Evolutionary conservation across 2,329 filamentous ascomycete species (phyloP).

Genomic region (Dactylellina parvicollis): DNA sequence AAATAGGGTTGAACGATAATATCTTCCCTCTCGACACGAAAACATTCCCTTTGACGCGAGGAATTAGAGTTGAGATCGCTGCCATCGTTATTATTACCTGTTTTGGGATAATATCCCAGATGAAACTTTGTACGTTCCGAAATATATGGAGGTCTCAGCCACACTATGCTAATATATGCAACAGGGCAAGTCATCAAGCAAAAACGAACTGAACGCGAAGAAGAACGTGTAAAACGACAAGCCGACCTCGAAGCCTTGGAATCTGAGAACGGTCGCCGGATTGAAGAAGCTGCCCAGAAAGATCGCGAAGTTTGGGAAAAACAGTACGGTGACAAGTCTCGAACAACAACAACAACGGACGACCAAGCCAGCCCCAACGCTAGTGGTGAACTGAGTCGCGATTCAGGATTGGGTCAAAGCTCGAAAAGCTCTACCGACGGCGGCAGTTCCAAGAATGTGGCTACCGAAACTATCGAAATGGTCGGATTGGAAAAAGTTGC

Average conservation of each 20-base stretch:
- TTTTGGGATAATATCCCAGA: slow-evolving; percentile 81
- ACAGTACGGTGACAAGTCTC: slow-evolving; percentile 72
- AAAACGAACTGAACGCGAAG: slow-evolving; percentile 68
- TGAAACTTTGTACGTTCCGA: slow-evolving; percentile 78
- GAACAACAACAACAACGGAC: slow-evolving; percentile 56
- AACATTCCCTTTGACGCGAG: slow-evolving; percentile 85
- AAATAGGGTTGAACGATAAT: slow-evolving; percentile 74
- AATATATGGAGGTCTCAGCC: not conserved
- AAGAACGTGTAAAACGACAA: slow-evolving; percentile 64
- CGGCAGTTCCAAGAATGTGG: slow-evolving; percentile 28
- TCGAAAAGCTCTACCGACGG: slow-evolving; percentile 44
- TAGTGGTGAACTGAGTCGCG: slow-evolving; percentile 27
- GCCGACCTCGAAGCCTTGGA: slow-evolving; percentile 72
- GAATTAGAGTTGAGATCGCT: slow-evolving; percentile 85
- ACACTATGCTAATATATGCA: slow-evolving; percentile 59
- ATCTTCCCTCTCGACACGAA: slow-evolving; percentile 79
- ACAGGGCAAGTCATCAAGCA: slow-evolving; percentile 60
- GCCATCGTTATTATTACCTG: slow-evolving; percentile 78
- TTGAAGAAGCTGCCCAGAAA: slow-evolving; percentile 63
- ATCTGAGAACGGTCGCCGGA: slow-evolving; percentile 73
- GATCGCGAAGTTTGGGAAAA: slow-evolving; percentile 75
- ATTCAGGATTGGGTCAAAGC: slow-evolving; percentile 46
- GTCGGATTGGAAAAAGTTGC: slow-evolving; percentile 21
- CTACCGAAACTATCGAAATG: slow-evolving; percentile 34
- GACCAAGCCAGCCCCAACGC: slow-evolving; percentile 5